A percentile compares a stretch with the other conserved stretches of the same genome.
These are phyloP conservation scores for Umbelopsis sp. DNA, from an alignment of 192 early-diverging fungal species.

Conservation along the genomic window DNA sequence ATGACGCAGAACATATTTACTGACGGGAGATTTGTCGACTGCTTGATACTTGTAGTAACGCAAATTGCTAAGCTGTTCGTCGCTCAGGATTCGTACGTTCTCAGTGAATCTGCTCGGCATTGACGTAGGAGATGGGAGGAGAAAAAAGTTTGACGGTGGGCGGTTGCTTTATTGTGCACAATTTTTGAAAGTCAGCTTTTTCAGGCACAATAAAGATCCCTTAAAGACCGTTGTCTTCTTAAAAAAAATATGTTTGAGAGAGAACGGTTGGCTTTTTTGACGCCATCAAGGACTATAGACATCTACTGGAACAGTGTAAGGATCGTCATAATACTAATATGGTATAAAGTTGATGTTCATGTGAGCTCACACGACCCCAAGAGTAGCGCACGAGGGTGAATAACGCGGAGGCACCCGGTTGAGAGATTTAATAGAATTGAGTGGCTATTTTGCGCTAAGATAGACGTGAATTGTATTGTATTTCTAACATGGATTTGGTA, in stretches of 20 bases:
- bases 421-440: not conserved
- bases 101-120: constrained; percentile 7
- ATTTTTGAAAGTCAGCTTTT: not conserved
- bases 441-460: too few relatives aligned
- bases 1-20: constrained; percentile 79
- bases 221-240: too few relatives aligned
- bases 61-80: constrained; percentile 66
- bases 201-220: not conserved
- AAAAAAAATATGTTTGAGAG: too few relatives aligned
- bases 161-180: not conserved
- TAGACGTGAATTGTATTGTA: too few relatives aligned
- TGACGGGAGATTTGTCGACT: constrained; percentile 79
- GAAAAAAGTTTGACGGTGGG: not conserved
- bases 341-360: not conserved
- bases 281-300: not conserved
- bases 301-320: not conserved
- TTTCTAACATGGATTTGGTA: too few relatives aligned
- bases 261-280: too few relatives aligned
- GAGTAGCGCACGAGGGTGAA: not conserved
- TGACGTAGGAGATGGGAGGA: not conserved
- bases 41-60: constrained; percentile 77
- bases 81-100: not conserved
- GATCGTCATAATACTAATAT: not conserved
- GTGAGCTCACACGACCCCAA: constrained; percentile 13
- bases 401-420: not conserved